Conservation (phyloP, 768 basidiomycete genomes). For the Tulasnella sp. region DNA sequence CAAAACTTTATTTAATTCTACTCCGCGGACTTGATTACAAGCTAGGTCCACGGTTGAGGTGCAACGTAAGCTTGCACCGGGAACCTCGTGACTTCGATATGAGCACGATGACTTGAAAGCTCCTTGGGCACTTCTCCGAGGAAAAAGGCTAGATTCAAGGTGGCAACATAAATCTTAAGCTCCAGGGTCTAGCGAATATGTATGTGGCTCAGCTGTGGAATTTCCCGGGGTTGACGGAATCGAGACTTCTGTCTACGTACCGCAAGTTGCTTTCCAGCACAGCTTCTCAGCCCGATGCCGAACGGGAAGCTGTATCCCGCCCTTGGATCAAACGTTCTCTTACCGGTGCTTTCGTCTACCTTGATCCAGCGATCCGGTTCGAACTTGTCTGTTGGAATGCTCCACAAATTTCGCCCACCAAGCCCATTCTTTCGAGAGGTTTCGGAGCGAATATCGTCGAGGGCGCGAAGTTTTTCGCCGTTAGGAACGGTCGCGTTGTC, state of each 20-base stretch:
- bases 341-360: neutral
- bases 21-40: too few relatives aligned
- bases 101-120: neutral
- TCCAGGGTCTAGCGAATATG: neutral
- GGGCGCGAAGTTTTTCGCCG: neutral
- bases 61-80: neutral
- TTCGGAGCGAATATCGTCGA: neutral
- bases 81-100: neutral
- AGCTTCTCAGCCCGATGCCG: neutral
- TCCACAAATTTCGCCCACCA: neutral
- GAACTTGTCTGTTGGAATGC: neutral
- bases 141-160: neutral
- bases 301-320: neutral
- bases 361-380: conserved; percentile 4
- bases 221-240: neutral
- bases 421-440: neutral
- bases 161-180: neutral
- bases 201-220: neutral
- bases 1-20: too few relatives aligned
- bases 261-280: neutral
- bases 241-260: neutral
- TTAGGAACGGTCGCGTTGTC: neutral
- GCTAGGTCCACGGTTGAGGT: neutral
- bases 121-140: neutral
- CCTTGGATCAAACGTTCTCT: neutral